Evolutionary conservation across 768 basidiomycete genomes (phyloP), one percentile per base, ranked within the genome.

Genomic region (Boletus rubropictus): DNA sequence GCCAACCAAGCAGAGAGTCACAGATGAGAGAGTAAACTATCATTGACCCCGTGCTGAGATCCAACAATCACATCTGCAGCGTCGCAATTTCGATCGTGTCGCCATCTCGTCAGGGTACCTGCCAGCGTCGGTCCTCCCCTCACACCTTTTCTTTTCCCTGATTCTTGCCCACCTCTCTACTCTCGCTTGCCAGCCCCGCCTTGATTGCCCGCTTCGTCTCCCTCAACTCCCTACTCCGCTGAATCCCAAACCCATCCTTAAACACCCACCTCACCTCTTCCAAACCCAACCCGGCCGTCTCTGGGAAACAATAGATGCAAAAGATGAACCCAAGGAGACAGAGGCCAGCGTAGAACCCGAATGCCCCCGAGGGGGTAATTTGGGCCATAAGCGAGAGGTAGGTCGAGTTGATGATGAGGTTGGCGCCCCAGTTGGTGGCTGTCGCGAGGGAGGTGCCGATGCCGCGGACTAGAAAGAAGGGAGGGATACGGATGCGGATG

Each of bases 301-400:
- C 88, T 0, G 87, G 87, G 73, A 87, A 90, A 61, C 80, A 84
- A 50, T 65, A 72, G 17, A 80, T 48, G 39, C 82, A 82, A 66
- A 89, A 90, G 10, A 84, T 20, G 73, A 78, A 82, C 4, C 83
- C 83, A 10, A 84, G 67, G 5, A 82, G 64, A 64, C 86, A 89
- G 12, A 88, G 67, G 2, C 82, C 83, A 0, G 81, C 84, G 56
- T 87, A 89, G 60, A 89, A 80, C 5, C 81, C 84, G 54, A 88
- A 88, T 5, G 86, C 84, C 2, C 86, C 86, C 0, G 83, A 69
- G 0, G 86, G 84, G 2, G 86, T 86, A 55, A 86, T 86, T 28
- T 69, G 67, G 18, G 76, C 71, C 81, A 90, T 88, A 40, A 91
- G 75, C 7, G 82, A 84, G 39, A 89, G 79, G 66, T 88, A 91